phyloP scores from a whole-genome alignment of 208 protist species.

The Plasmodiophora brassicae region DNA sequence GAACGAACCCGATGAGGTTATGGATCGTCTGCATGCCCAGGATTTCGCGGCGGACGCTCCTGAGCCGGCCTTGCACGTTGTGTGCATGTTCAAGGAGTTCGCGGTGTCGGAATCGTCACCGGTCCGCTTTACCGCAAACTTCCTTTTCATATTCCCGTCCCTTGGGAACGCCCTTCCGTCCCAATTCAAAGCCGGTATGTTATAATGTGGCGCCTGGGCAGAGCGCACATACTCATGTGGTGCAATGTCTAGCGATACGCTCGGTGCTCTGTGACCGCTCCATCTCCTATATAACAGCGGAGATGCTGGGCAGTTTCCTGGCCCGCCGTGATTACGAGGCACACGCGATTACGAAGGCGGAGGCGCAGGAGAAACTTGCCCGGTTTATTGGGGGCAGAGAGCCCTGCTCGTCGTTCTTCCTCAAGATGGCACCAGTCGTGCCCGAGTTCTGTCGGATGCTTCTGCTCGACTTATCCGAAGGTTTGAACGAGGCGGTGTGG shows the following conservation, averaged over 20 bases:
- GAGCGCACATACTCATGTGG: no score
- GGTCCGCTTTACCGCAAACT: background rate
- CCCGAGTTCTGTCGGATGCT: background rate
- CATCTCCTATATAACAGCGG: background rate
- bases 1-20: background rate
- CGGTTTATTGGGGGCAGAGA: background rate
- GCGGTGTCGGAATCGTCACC: background rate
- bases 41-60: background rate
- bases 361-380: background rate
- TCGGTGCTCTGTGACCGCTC: background rate
- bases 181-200: background rate
- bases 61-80: background rate
- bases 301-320: background rate
- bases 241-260: background rate
- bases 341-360: background rate
- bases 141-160: background rate
- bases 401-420: background rate
- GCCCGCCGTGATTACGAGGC: background rate
- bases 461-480: background rate
- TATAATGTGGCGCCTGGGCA: background rate
- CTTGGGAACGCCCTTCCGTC: background rate
- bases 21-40: background rate
- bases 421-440: background rate
- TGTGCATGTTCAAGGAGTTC: background rate
- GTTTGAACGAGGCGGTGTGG: background rate